These are phyloP conservation scores for Aspergillus thermomutatus DNA, from an alignment of 2,329 filamentous ascomycete species.

Conservation along the genomic window DNA sequence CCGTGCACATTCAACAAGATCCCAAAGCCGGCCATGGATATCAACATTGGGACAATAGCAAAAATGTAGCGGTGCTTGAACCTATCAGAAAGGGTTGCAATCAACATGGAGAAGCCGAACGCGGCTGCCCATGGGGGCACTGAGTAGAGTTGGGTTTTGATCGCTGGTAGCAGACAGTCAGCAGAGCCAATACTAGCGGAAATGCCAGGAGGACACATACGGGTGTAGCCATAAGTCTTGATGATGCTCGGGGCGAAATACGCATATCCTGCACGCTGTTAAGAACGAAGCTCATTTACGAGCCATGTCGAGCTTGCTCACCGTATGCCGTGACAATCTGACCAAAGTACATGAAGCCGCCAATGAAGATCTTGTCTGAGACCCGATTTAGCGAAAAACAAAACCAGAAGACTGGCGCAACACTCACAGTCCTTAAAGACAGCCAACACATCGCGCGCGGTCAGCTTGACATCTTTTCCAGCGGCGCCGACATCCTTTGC, in stretches of 20 bases:
- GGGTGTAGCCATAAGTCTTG: slow-evolving; percentile 59
- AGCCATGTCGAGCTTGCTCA: slow-evolving; percentile 7
- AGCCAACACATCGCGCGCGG: slow-evolving; percentile 54
- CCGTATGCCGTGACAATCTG: slow-evolving; percentile 73
- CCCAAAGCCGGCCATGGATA: slow-evolving; percentile 71
- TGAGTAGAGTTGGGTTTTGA: slow-evolving; percentile 50
- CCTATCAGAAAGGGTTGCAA: slow-evolving; percentile 71
- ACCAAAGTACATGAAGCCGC: slow-evolving; percentile 78
- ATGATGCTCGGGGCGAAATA: slow-evolving; percentile 75
- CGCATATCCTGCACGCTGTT: slow-evolving; percentile 54
- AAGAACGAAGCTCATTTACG: slow-evolving; percentile 6
- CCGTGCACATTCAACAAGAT: slow-evolving; percentile 71
- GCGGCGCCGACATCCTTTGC: slow-evolving; percentile 66
- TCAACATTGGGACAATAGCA: slow-evolving; percentile 62
- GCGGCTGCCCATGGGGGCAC: slow-evolving; percentile 65
- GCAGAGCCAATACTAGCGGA: not conserved
- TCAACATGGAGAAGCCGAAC: slow-evolving; percentile 73
- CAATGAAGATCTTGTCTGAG: slow-evolving; percentile 63
- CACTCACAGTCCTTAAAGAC: slow-evolving; percentile 64
- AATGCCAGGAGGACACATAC: slow-evolving; percentile 25
- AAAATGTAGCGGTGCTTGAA: slow-evolving; percentile 72
- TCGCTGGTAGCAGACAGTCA: slow-evolving; percentile 31
- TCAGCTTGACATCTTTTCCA: slow-evolving; percentile 61
- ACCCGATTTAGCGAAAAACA: slow-evolving; percentile 11
- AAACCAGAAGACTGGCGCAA: not conserved